Base-by-base conservation (phyloP, 352 stramenopile species). In the Thalassiosira mediterranea region DNA sequence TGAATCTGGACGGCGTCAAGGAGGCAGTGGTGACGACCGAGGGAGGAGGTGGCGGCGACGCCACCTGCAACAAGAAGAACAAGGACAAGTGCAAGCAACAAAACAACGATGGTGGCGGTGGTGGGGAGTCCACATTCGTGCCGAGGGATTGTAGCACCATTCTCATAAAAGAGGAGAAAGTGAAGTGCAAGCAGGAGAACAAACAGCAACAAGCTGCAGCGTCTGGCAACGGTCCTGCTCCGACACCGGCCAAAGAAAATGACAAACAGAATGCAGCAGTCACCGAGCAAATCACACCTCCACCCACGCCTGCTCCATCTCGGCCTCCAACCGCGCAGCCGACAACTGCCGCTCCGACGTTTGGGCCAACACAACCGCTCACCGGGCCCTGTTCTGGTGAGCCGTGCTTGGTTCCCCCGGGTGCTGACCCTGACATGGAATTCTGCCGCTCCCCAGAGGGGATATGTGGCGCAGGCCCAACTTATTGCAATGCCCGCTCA, bases 401-500 rank as follows among this genome's bases (percentile, higher is more conserved):
- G 11, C 59, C 61, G 3, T 72, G 70, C 56, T 48, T 38, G 11
- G 31, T 79, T 21, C 61, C 61, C 7, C 60, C 61, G 25, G 49
- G 34, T 19, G 52, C 66, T 0, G 15, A 52, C 13, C 8, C 15
- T 44, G 37, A 44, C 37, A 15, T 15, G 8, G 34, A 59, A 21
- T 37, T 76, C 4, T 82, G 73, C 26, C 37, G 73, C 32, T 69
- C 47, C 19, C n/a, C 25, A 23, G 76, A 62, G 37, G 73, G 73
- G 15, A 77, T 74, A 54, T 82, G 73, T 56, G 73, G 73, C 3
- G 53, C 29, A 31, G 73, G 66, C 1, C 38, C 58, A 37, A 46
- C n/a, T 11, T 82, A 82, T 62, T 82, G 73, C 21, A 72, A 61
- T 37, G 73, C 76, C 13, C 31, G 54, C 44, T 53, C 72, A 7